Evolutionary conservation across 1,284 basidiomycete species (phyloP).

Genomic region (Sanghuangporus weigelae): DNA sequence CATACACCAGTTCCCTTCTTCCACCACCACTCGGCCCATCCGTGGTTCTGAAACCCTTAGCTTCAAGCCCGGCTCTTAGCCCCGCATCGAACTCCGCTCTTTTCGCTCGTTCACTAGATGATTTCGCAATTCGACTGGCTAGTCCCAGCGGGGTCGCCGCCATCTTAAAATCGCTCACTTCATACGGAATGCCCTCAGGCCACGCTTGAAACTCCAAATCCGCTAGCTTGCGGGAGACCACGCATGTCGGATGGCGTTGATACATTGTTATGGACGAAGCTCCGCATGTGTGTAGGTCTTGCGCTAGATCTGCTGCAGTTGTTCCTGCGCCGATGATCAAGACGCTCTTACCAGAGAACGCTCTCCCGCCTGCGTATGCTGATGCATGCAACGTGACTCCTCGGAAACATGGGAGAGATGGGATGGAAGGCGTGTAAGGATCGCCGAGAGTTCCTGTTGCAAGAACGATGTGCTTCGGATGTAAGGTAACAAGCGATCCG

Average conservation of each 20-base stretch:
- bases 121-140: conserved; percentile 30
- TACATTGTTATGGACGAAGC: conserved; percentile 35
- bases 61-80: conserved; percentile 31
- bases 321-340: conserved; percentile 39
- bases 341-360: conserved; percentile 30
- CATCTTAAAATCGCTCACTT: conserved; percentile 41
- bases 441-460: conserved; percentile 34
- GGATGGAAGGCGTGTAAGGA: conserved; percentile 28
- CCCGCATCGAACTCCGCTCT: conserved; percentile 28
- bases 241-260: conserved; percentile 33
- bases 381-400: conserved; percentile 30
- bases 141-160: conserved; percentile 36
- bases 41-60: conserved; percentile 35
- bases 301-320: conserved; percentile 34
- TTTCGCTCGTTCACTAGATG: conserved; percentile 23
- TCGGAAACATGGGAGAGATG: conserved; percentile 27
- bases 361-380: conserved; percentile 25
- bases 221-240: conserved; percentile 28
- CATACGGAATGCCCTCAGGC: conserved; percentile 36
- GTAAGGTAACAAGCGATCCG: conserved; percentile 26
- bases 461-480: conserved; percentile 34
- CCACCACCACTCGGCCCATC: conserved; percentile 29
- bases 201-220: conserved; percentile 28
- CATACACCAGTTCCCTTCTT: conserved; percentile 23
- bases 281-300: conserved; percentile 30